Conservation (phyloP, 78 protist species). For the Dictyostelium capitatum region DNA sequence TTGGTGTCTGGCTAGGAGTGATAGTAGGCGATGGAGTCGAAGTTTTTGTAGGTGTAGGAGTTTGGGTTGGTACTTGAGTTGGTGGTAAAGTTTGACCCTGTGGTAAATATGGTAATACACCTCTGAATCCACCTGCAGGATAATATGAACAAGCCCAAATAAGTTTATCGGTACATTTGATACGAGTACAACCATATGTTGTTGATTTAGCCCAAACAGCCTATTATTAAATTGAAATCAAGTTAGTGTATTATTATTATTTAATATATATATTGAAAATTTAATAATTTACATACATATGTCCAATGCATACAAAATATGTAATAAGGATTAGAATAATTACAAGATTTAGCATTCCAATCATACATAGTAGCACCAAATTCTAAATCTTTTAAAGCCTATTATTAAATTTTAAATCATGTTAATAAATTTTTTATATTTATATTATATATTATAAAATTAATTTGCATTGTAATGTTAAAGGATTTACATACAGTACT, state of each 20-base stretch:
- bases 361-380: too few species aligned
- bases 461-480: too few species aligned
- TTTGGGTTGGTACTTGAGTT: too few species aligned
- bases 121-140: conserved; percentile 5
- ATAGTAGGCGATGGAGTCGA: not conserved
- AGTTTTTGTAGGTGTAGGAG: not conserved
- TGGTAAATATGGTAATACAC: not conserved
- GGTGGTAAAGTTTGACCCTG: too few species aligned
- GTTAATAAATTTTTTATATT: too few species aligned
- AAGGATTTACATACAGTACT: too few species aligned
- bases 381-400: too few species aligned
- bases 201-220: not conserved
- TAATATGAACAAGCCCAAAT: not conserved
- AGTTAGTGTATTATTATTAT: too few species aligned
- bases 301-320: not conserved
- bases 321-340: not conserved
- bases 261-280: too few species aligned
- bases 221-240: not conserved
- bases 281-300: not conserved
- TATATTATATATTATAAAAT: too few species aligned
- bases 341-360: too few species aligned
- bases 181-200: conserved; percentile 19
- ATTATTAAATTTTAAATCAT: too few species aligned
- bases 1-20: not conserved
- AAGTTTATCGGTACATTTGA: not conserved